Percentiles rank a stretch among this genome's conserved stretches.
These are phyloP conservation scores for Nicotiana attenuata DNA, from an alignment of 257 asterid genomes.

Conservation along the genomic window DNA sequence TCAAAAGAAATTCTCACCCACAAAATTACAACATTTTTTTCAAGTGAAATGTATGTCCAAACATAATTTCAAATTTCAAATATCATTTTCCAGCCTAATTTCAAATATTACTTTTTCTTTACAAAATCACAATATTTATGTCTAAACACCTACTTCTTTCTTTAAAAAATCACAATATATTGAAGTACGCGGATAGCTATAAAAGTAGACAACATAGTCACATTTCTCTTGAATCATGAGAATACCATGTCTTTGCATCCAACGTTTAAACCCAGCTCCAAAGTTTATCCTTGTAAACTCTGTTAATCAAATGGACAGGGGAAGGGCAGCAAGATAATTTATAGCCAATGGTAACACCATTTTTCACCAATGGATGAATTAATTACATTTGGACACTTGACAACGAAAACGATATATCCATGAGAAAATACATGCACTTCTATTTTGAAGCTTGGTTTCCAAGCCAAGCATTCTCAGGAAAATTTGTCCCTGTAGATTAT, in stretches of 20 bases:
- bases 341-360: background rate
- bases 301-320: background rate
- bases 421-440: background rate
- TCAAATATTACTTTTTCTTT: no score
- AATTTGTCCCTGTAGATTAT: background rate
- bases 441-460: background rate
- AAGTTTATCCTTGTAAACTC: no score
- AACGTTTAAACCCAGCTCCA: background rate
- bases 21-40: no score
- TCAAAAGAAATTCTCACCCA: no score
- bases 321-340: background rate
- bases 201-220: background rate
- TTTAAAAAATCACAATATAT: no score
- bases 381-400: background rate
- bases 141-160: no score
- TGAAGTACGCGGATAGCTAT: background rate
- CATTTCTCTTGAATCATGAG: background rate
- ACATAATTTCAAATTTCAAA: no score
- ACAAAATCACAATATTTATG: no score
- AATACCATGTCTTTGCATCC: background rate
- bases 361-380: slow-evolving; percentile 4
- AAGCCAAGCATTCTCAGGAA: background rate
- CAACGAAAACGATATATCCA: background rate
- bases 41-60: no score
- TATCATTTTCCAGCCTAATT: no score